These are phyloP conservation scores for Colletotrichum simmondsii DNA, from an alignment of 2,329 filamentous ascomycete species.

Conservation along the genomic window DNA sequence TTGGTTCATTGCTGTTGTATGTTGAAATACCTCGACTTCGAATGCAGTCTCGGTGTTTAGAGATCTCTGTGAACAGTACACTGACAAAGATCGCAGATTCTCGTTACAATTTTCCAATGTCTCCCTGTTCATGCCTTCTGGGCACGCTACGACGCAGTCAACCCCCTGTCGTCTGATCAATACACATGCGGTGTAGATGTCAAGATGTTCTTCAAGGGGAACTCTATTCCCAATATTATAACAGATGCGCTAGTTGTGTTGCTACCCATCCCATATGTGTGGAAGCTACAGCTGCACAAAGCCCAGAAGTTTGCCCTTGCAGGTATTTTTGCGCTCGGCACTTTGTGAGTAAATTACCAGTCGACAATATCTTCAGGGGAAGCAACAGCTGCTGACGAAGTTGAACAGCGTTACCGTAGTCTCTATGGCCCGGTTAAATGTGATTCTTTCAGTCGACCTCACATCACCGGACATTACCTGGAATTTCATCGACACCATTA, in stretches of 20 bases:
- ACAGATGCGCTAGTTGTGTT: slow-evolving; percentile 41
- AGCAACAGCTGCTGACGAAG: background rate
- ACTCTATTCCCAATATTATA: slow-evolving; percentile 41
- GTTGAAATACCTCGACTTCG: background rate
- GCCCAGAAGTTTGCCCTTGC: slow-evolving; percentile 39
- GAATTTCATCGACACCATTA: slow-evolving; percentile 37
- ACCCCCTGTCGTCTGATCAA: slow-evolving; percentile 26
- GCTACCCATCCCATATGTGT: slow-evolving; percentile 43
- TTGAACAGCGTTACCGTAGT: slow-evolving; percentile 33
- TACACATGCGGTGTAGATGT: slow-evolving; percentile 36
- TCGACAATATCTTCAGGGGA: background rate
- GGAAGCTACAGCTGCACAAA: slow-evolving; percentile 38
- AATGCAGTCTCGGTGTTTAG: background rate
- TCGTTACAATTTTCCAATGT: slow-evolving; percentile 37
- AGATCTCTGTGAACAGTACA: background rate
- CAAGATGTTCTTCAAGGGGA: slow-evolving; percentile 41
- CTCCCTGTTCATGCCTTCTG: slow-evolving; percentile 36
- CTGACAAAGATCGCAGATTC: slow-evolving; percentile 21
- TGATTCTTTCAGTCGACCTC: slow-evolving; percentile 32
- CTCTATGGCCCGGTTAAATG: slow-evolving; percentile 33
- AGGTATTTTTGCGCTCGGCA: slow-evolving; percentile 40
- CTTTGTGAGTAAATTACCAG: slow-evolving; percentile 18
- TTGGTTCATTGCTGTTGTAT: slow-evolving; percentile 39
- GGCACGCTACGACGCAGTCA: slow-evolving; percentile 33
- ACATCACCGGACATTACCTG: slow-evolving; percentile 39